Evolutionary conservation across 1,139 yeast species (phyloP).

Genomic region (Pichia sp.): DNA sequence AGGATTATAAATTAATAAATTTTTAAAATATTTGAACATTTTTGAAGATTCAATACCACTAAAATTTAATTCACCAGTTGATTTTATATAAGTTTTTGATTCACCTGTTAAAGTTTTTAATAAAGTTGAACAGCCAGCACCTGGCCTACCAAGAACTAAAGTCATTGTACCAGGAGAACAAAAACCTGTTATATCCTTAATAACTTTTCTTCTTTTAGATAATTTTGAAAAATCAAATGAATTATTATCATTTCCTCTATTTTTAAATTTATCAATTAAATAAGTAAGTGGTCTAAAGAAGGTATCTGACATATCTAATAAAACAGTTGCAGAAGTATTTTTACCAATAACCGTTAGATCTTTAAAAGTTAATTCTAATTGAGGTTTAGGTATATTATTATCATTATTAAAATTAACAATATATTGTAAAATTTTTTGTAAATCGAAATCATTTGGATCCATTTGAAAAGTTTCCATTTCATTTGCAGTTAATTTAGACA

Average conservation of each 20-base stretch:
- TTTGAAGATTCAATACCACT: constrained; percentile 59
- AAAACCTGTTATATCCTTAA: constrained; percentile 37
- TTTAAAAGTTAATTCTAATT: constrained; percentile 43
- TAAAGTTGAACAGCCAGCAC: constrained; percentile 48
- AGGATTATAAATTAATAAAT: constrained; percentile 39
- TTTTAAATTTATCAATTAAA: no score
- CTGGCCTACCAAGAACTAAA: constrained; percentile 49
- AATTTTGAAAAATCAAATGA: constrained; percentile 20
- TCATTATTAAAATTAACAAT: constrained; percentile 31
- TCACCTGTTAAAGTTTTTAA: constrained; percentile 34
- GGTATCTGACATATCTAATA: constrained; percentile 43
- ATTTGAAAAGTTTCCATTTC: constrained; percentile 24
- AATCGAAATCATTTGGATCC: constrained; percentile 30
- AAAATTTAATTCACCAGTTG: constrained; percentile 33
- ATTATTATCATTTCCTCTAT: no score
- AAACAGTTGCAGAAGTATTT: constrained; percentile 42
- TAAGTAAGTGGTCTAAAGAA: no score
- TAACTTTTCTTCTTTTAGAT: constrained; percentile 33
- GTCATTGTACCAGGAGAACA: constrained; percentile 49
- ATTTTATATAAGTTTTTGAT: constrained; percentile 24
- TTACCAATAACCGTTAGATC: constrained; percentile 42
- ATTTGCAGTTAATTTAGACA: constrained; percentile 24
- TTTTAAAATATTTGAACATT: constrained; percentile 38
- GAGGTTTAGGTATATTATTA: constrained; percentile 41
- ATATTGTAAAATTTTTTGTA: constrained; percentile 29